Evolutionary conservation across 176 grass and related monocot genomes (phyloP).

Genomic region (Dactylis glomerata): DNA sequence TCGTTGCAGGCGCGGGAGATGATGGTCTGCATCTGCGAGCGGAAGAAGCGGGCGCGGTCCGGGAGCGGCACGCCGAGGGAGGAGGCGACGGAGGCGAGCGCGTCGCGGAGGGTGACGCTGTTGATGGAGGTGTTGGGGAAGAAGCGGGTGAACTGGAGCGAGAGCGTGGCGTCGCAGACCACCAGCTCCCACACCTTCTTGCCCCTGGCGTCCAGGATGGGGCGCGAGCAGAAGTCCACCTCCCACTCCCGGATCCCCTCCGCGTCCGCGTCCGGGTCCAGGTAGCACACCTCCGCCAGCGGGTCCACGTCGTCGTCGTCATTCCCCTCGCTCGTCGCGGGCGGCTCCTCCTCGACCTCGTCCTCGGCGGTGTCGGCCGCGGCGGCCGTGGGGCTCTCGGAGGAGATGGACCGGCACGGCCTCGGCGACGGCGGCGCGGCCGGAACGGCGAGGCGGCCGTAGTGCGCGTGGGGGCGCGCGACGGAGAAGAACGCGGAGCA

Average conservation of each 20-base stretch:
- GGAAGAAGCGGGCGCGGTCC: slow-evolving; percentile 87
- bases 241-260: slow-evolving; percentile 86
- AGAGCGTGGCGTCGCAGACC: slow-evolving; percentile 83
- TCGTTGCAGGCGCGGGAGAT: slow-evolving; percentile 83
- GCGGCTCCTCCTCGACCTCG: slow-evolving; percentile 34
- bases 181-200: slow-evolving; percentile 99
- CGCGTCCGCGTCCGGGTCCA: slow-evolving; percentile 62
- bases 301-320: slow-evolving; percentile 50
- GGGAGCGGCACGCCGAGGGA: slow-evolving; percentile 66
- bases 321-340: not conserved
- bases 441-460: slow-evolving; percentile 24
- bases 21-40: slow-evolving; percentile 94
- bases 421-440: not conserved
- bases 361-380: slow-evolving; percentile 39
- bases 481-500: not conserved
- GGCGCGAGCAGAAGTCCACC: slow-evolving; percentile 95
- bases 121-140: slow-evolving; percentile 99
- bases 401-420: slow-evolving; percentile 40
- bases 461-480: slow-evolving; percentile 3
- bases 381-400: slow-evolving; percentile 45
- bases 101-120: slow-evolving; percentile 86
- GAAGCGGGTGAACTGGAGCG: slow-evolving; percentile 95
- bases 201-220: slow-evolving; percentile 72
- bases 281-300: slow-evolving; percentile 76
- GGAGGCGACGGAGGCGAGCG: slow-evolving; percentile 57